A percentile compares a stretch with the other conserved stretches of the same genome.
These are phyloP conservation scores for Rhynchospora breviuscula DNA, from an alignment of 176 grass and related monocot genomes.

Conservation along the genomic window DNA sequence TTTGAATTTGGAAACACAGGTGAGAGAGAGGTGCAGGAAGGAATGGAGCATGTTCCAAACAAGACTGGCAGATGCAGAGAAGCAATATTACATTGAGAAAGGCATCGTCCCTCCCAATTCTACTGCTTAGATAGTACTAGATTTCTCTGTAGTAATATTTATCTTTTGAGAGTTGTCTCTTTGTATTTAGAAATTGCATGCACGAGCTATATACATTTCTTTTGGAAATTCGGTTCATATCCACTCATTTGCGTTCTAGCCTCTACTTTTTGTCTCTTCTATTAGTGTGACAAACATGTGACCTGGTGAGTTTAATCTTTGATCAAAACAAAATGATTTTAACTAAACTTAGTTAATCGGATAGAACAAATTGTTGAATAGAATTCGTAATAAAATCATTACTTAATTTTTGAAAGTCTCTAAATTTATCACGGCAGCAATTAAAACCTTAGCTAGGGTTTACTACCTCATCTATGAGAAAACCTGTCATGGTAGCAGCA, in stretches of 20 bases:
- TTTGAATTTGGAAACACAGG: constrained; percentile 32
- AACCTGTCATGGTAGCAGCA: too few relatives aligned
- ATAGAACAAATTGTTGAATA: too few relatives aligned
- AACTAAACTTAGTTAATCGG: too few relatives aligned
- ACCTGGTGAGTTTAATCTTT: too few relatives aligned
- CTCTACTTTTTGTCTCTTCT: neutral
- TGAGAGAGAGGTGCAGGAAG: constrained; percentile 66
- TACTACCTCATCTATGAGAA: too few relatives aligned
- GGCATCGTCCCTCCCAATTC: constrained; percentile 45
- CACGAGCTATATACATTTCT: neutral
- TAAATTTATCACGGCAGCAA: too few relatives aligned
- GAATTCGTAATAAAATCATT: too few relatives aligned
- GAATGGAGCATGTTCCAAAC: constrained; percentile 75
- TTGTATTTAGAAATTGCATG: constrained; percentile 12
- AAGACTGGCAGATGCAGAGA: constrained; percentile 69
- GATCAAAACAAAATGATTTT: too few relatives aligned
- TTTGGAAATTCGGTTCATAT: neutral
- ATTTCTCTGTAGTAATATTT: constrained; percentile 10
- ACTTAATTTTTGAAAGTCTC: too few relatives aligned
- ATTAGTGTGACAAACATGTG: too few relatives aligned
- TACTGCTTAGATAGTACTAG: constrained; percentile 29
- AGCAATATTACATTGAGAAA: constrained; percentile 53
- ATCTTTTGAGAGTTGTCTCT: neutral
- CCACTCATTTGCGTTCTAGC: neutral
- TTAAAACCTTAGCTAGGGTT: too few relatives aligned